Evolutionary conservation across 2,329 filamentous ascomycete genomes (phyloP).

Genomic region (Diaporthe amygdali): DNA sequence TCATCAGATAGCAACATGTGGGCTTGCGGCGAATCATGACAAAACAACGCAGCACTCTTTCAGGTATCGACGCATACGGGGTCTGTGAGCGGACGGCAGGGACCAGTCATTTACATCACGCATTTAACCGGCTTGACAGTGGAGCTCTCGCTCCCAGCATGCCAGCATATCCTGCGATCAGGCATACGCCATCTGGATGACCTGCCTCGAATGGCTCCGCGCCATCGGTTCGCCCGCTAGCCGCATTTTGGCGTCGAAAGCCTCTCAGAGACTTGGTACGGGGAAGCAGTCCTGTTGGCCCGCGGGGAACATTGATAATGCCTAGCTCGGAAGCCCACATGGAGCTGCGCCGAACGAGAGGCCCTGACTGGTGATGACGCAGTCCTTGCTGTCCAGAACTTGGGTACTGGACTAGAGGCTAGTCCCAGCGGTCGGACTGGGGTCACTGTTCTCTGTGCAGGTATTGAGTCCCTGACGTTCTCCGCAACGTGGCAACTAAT

Average conservation of each 20-base stretch:
- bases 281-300: constrained; percentile 5
- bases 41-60: no score
- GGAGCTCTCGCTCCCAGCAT: not conserved
- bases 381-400: not conserved
- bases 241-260: not conserved
- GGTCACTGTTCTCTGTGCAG: not conserved
- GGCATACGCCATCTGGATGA: not conserved
- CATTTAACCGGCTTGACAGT: not conserved
- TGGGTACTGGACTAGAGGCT: not conserved
- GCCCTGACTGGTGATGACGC: not conserved
- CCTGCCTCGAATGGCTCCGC: not conserved
- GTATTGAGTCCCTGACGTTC: not conserved
- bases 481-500: not conserved
- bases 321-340: not conserved
- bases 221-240: not conserved
- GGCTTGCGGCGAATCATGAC: not conserved
- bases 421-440: not conserved
- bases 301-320: not conserved
- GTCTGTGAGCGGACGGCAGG: no score
- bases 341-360: not conserved
- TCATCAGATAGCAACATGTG: not conserved
- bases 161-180: not conserved
- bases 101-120: not conserved
- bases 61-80: not conserved
- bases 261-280: not conserved